These are phyloP conservation scores for Podospora conica DNA, from an alignment of 495 filamentous ascomycete species.

Conservation along the genomic window DNA sequence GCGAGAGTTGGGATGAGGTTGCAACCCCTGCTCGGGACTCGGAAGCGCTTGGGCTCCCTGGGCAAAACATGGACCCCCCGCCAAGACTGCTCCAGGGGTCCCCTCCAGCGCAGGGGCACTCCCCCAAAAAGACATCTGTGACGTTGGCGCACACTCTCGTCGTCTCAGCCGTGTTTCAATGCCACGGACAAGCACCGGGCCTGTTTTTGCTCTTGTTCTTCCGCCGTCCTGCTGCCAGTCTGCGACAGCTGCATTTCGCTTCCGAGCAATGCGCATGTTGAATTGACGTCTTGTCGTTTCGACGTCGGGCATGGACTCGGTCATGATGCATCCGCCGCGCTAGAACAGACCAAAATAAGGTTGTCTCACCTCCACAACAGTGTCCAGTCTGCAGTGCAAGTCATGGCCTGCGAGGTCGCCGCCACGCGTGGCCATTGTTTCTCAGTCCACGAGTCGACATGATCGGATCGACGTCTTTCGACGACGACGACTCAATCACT, in stretches of 20 bases:
- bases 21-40: conserved; percentile 24
- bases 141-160: conserved; percentile 26
- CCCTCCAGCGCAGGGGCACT: conserved; percentile 15
- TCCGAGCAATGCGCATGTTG: conserved; percentile 10
- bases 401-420: not conserved
- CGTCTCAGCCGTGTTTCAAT: conserved; percentile 34
- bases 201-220: conserved; percentile 9
- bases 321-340: not conserved
- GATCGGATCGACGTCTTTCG: not conserved
- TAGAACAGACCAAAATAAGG: not conserved
- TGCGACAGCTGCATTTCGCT: conserved; percentile 19
- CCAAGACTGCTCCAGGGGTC: conserved; percentile 15
- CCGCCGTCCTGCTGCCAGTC: conserved; percentile 7
- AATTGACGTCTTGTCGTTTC: not conserved
- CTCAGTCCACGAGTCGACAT: not conserved
- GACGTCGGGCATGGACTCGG: not conserved
- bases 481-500: not conserved
- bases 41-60: conserved; percentile 7
- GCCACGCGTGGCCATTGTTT: not conserved
- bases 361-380: not conserved
- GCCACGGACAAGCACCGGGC: conserved; percentile 18
- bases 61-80: conserved; percentile 1
- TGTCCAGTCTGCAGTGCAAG: not conserved
- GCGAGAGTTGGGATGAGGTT: conserved; percentile 35
- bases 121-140: conserved; percentile 16